Evolutionary conservation across 2,329 filamentous ascomycete species (phyloP).

Genomic region (Diaporthe destruens): DNA sequence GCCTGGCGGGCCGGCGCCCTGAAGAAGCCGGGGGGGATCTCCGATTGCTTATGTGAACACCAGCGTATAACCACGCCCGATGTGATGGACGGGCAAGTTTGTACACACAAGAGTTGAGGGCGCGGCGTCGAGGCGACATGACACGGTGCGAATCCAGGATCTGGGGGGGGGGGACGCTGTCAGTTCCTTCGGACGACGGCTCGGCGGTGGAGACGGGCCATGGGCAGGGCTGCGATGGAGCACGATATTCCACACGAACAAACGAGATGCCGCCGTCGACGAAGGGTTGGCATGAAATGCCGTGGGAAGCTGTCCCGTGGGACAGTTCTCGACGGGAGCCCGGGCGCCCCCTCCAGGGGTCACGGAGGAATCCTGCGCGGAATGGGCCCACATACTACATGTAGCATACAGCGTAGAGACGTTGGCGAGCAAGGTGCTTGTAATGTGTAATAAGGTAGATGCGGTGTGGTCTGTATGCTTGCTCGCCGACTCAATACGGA

Average conservation of each 20-base stretch:
- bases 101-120: background rate
- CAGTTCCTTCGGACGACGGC: background rate
- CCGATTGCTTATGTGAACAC: background rate
- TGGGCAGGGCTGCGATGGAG: background rate
- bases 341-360: background rate
- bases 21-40: slow-evolving; percentile 10
- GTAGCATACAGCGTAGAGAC: background rate
- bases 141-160: background rate
- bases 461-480: too few species aligned
- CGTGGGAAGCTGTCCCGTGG: background rate
- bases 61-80: too few species aligned
- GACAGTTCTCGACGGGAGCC: background rate
- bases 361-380: background rate
- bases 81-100: too few species aligned
- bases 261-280: background rate
- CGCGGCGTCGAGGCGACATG: too few species aligned
- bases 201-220: background rate
- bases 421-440: background rate
- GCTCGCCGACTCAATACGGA: background rate
- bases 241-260: background rate
- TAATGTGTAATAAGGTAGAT: slow-evolving; percentile 19
- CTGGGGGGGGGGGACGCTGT: too few species aligned
- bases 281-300: background rate
- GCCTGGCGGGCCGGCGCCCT: slow-evolving; percentile 30
- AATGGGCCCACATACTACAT: background rate